Conservation (phyloP, 768 basidiomycete species). For the Macrocybe gigantea region DNA sequence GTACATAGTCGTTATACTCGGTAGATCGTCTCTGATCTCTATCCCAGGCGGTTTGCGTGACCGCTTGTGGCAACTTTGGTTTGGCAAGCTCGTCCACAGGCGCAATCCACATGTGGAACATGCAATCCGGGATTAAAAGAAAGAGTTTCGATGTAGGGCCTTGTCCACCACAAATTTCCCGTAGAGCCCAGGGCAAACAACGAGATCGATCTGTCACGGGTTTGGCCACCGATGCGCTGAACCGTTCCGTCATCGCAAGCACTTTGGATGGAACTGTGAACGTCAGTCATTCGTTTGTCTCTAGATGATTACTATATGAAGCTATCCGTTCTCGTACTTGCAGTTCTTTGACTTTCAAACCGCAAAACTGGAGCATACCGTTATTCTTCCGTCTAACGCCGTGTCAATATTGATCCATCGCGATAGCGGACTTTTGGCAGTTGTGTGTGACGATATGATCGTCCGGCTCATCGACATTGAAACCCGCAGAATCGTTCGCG, state of each 20-base stretch:
- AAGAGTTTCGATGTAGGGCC: conserved; percentile 69
- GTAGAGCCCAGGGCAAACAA: conserved; percentile 37
- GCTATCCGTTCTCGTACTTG: conserved; percentile 1
- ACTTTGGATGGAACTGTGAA: conserved; percentile 88
- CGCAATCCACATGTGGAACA: conserved; percentile 87
- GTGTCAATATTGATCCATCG: conserved; percentile 73
- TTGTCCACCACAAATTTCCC: conserved; percentile 49
- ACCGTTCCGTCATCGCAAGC: conserved; percentile 72
- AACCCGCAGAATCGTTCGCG: conserved; percentile 81
- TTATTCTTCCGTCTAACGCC: conserved; percentile 63
- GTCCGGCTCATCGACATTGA: conserved; percentile 91
- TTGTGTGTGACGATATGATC: conserved; percentile 79
- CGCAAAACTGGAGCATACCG: conserved; percentile 61
- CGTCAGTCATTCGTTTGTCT: conserved; percentile 40
- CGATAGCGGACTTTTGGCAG: conserved; percentile 80
- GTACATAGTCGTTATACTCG: conserved; percentile 27
- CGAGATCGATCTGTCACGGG: conserved; percentile 62
- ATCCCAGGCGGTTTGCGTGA: conserved; percentile 73
- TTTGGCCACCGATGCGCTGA: conserved; percentile 80
- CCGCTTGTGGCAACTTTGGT: conserved; percentile 95
- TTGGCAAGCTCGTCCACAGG: conserved; percentile 79
- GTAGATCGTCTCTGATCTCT: not conserved
- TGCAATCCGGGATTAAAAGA: conserved; percentile 89
- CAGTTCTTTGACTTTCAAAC: conserved; percentile 98
- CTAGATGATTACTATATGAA: not conserved